phyloP scores from a whole-genome alignment of 176 grass and related monocot species.

The Musa schizocarpa region DNA sequence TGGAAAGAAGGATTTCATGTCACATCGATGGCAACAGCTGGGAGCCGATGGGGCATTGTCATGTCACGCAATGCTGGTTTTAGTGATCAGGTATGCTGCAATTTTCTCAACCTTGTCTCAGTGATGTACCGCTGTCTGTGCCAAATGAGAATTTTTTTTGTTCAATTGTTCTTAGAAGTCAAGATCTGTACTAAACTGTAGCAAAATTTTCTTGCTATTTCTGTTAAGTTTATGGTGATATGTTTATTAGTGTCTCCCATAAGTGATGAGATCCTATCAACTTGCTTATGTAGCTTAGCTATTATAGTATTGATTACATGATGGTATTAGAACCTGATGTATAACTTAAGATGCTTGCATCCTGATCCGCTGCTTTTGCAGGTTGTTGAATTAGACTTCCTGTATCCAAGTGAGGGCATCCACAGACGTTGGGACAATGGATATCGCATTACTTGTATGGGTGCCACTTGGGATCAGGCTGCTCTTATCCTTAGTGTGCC shows the following conservation, averaged over 20 bases:
- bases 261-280: too few relatives aligned
- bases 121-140: neutral
- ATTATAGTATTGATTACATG: neutral
- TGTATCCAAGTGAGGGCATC: conserved; percentile 62
- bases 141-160: neutral
- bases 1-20: conserved; percentile 78
- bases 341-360: neutral
- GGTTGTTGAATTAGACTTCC: conserved; percentile 64
- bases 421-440: conserved; percentile 55
- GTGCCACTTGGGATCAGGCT: conserved; percentile 49
- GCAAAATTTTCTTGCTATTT: neutral
- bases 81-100: conserved; percentile 40
- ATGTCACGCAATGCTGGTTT: conserved; percentile 63
- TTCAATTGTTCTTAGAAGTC: neutral
- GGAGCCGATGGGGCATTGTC: conserved; percentile 56
- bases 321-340: neutral
- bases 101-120: neutral
- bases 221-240: neutral
- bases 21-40: conserved; percentile 59
- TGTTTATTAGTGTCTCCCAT: neutral
- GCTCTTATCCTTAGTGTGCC: conserved; percentile 56
- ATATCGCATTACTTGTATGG: conserved; percentile 52
- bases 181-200: too few relatives aligned
- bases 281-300: too few relatives aligned
- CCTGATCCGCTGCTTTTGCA: conserved; percentile 9